Evolutionary conservation across 148 eudicot species (phyloP).

Genomic region (Persicaria tinctoria): DNA sequence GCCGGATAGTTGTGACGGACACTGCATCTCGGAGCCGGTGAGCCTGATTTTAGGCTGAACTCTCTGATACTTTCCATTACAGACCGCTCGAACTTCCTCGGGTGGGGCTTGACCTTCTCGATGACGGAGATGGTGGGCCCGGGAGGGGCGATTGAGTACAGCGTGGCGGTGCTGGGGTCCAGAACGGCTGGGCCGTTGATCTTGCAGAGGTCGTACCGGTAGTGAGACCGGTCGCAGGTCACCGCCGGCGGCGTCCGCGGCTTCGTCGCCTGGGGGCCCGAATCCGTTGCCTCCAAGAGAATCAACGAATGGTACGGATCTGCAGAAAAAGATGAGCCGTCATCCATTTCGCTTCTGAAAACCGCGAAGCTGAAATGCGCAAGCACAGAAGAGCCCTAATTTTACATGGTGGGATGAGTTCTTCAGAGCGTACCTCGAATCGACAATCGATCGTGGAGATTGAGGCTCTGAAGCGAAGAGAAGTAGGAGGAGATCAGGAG

Average conservation of each 20-base stretch:
- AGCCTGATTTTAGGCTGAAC: slow-evolving; percentile 24
- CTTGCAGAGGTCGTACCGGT: slow-evolving; percentile 37
- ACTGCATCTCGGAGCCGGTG: slow-evolving; percentile 25
- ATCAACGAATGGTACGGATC: background rate
- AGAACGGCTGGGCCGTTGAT: slow-evolving; percentile 33
- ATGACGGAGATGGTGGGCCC: slow-evolving; percentile 5
- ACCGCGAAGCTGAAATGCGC: no score
- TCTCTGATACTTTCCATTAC: slow-evolving; percentile 23
- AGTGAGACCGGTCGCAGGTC: slow-evolving; percentile 43
- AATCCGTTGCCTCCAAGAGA: background rate
- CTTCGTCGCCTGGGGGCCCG: slow-evolving; percentile 17
- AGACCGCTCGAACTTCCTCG: slow-evolving; percentile 34
- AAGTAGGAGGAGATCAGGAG: background rate
- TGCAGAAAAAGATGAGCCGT: slow-evolving; percentile 2
- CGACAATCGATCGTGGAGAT: background rate
- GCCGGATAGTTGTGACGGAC: slow-evolving; percentile 25
- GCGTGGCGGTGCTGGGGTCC: slow-evolving; percentile 31
- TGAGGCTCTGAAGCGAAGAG: background rate
- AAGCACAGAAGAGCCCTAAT: background rate
- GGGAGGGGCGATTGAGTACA: slow-evolving; percentile 28
- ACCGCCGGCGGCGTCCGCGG: slow-evolving; percentile 5
- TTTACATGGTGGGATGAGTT: background rate
- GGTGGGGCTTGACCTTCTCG: slow-evolving; percentile 40
- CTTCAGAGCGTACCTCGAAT: background rate
- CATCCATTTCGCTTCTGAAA: background rate